phyloP scores from a whole-genome alignment of 1,284 basidiomycete species.

The Heterobasidion parviporum region DNA sequence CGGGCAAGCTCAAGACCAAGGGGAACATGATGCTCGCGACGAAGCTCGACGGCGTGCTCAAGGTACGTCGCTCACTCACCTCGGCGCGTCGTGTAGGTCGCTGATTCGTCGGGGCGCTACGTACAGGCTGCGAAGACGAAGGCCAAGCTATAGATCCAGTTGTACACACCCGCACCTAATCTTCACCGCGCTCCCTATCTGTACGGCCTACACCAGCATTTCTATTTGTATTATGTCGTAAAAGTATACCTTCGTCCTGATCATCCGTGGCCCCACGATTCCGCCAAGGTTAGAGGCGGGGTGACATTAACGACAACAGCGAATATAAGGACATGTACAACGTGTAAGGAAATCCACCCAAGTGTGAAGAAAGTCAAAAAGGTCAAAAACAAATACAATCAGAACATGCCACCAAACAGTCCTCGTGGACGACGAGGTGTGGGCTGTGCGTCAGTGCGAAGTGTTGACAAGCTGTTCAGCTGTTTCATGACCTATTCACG shows the following conservation, averaged over 20 bases:
- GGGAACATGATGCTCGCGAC: conserved; percentile 87
- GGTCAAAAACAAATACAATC: not conserved
- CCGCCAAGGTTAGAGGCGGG: no score
- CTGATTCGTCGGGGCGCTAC: not conserved
- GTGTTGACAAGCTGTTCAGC: conserved; percentile 76
- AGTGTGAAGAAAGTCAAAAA: not conserved
- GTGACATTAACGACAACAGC: no score
- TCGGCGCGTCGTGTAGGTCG: not conserved
- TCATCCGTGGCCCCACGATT: not conserved
- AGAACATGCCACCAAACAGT: conserved; percentile 68
- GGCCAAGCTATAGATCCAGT: conserved; percentile 28
- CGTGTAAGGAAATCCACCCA: not conserved
- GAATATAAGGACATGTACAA: not conserved
- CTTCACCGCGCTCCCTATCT: no score
- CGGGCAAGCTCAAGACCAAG: conserved; percentile 80
- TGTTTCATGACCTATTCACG: conserved; percentile 76
- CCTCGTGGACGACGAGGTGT: conserved; percentile 62
- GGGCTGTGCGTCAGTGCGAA: conserved; percentile 70
- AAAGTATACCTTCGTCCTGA: not conserved
- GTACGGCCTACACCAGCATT: no score
- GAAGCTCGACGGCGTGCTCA: conserved; percentile 78
- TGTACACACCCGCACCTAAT: not conserved
- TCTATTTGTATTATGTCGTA: not conserved
- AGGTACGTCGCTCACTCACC: conserved; percentile 37
- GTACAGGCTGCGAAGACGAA: conserved; percentile 27